Evolutionary conservation across 73 alveolate genomes (phyloP), one percentile per base, ranked within the genome.

Genomic region (Paramecium primaurelia): DNA sequence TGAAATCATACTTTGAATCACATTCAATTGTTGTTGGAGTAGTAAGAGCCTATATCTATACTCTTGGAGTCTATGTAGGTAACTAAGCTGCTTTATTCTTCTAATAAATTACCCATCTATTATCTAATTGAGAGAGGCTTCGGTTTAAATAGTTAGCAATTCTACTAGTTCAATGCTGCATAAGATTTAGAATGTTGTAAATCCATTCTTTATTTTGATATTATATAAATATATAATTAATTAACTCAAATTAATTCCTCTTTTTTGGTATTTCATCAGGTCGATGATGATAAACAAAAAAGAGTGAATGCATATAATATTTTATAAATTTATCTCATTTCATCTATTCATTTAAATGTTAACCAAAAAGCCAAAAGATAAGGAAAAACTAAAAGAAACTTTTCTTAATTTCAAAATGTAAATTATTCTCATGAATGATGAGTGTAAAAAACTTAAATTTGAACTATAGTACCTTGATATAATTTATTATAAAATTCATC

Each of bases 221-320:
- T 64, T 28, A 32, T 64, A 64, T 64, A 34, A 54, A 18, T 18
- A 54, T 54, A 54, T 54, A 54, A 54, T 18, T 54, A 54, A 54
- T 54, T 54, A 54, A 54, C 14, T 54, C 12, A 18, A 1, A 54
- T 54, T 25, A 71, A 73, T 71, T 89, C 90, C 9, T 60, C 94
- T 49, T 89, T 89, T 34, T 40, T 40, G 22, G 32, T 5, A 71
- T 25, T 45, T 68, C 91, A 36, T 71, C 77, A 16, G 86, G 22
- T 34, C 69, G 38, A 88, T 71, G 47, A 16, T 89, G 86, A 89
- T 89, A 92, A 30, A 88, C 86, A 25, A 1, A 12, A 4, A 54
- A 54, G 3, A 54, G 69, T 54, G 69, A 54, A 18, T 54, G 69
- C 14, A 18, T 22, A 22, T 22, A 22, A 22, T 0, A 22, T 22